Evolutionary conservation across 2,329 filamentous ascomycete species (phyloP), one percentile per base, ranked within the genome.

Genomic region (Dothistroma septosporum): DNA sequence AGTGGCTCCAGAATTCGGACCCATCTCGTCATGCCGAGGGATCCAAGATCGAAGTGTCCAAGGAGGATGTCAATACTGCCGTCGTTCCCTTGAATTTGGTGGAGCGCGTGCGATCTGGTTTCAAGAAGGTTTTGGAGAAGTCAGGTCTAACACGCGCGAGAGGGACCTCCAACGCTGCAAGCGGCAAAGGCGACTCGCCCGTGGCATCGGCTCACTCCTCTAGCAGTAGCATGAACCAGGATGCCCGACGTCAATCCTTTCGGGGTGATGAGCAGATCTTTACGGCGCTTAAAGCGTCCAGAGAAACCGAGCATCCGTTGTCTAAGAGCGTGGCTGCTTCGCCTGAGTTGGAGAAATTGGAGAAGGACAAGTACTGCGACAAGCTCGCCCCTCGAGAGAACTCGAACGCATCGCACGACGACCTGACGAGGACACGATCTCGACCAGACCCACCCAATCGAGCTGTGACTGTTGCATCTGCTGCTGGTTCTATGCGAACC

Each of bases 1-100:
- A 83, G 10, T 99, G 94, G 94, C 85, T 97, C n/a, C 91, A 96
- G 68, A 91, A 96, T 64, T 96, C 92, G 0, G 93, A 97, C 70
- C 92, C 92, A 1, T 87, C 86, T 41, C 84, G 87, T 37, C 88
- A 88, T 61, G 88, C 87, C 33, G 85, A 90, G 59, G 92, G 91
- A 66, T 87, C 89, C 72, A 91, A 87, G 75, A 97, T 99, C 69
- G 88, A 97, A 74, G 91, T 97, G 53, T 92, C 96, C 61, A 91
- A 91, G 66, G 87, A 87, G 71, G 94, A 99, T 76, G 86, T 99
- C 70, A 92, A 91, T 50, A 85, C 87, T 58, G 94, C 94, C 59
- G 94, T 99, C 58, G 88, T 96, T 16, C 92, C 92, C 37, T 85
- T 97, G 55, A 92, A 89, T 8, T 86, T 97, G 64, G 82, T 97